phyloP scores from a whole-genome alignment of 2,329 filamentous ascomycete genomes.

The Lasiodiplodia citricola region DNA sequence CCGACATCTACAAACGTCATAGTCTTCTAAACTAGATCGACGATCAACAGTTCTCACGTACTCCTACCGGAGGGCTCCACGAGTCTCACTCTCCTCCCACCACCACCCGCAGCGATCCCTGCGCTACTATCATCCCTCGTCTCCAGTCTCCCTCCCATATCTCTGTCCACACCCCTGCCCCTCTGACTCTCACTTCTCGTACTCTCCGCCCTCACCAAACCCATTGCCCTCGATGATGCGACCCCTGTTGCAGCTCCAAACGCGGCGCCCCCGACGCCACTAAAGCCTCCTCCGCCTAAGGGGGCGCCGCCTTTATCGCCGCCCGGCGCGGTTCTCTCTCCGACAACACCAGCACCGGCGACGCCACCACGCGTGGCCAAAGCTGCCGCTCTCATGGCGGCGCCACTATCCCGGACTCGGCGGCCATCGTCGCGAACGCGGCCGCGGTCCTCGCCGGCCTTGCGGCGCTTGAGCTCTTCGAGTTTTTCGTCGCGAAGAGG shows the following conservation, averaged over 20 bases:
- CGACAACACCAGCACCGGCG: background rate
- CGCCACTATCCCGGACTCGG: conserved; percentile 50
- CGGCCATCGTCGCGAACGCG: conserved; percentile 49
- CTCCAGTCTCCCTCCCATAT: background rate
- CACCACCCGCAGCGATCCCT: conserved; percentile 32
- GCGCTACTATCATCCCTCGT: conserved; percentile 20
- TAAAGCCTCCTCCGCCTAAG: conserved; percentile 9
- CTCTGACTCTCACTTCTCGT: conserved; percentile 9
- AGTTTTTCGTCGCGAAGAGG: conserved; percentile 43
- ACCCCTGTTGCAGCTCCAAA: conserved; percentile 1
- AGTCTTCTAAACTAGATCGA: background rate
- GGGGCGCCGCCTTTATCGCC: background rate
- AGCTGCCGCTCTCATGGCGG: conserved; percentile 36
- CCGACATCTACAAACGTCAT: background rate
- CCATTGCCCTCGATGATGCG: background rate
- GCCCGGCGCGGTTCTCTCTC: background rate
- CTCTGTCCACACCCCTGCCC: conserved; percentile 9
- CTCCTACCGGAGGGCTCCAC: conserved; percentile 30
- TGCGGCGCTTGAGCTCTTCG: conserved; percentile 31
- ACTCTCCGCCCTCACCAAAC: conserved; percentile 1
- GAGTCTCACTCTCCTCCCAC: conserved; percentile 40
- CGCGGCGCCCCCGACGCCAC: background rate
- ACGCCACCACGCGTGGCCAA: conserved; percentile 14
- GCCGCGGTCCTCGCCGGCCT: conserved; percentile 42
- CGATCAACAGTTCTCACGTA: background rate